phyloP scores from a whole-genome alignment of 345 rosid genomes.

The thale cress (Arabidopsis thaliana) region TAIR10.1 NC_003076.8:7668001-7668500 shows the following conservation, averaged over 20 bases:
- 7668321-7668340: slow-evolving; percentile 56
- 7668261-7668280: slow-evolving; percentile 61
- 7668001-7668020: slow-evolving; percentile 44
- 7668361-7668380: slow-evolving; percentile 95
- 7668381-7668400: slow-evolving; percentile 95
- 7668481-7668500: slow-evolving; percentile 50
- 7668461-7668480: slow-evolving; percentile 96
- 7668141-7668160: slow-evolving; percentile 41
- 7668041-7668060: slow-evolving; percentile 36
- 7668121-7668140: slow-evolving; percentile 14
- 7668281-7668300: slow-evolving; percentile 68
- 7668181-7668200: slow-evolving; percentile 27
- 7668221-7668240: slow-evolving; percentile 59
- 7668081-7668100: slow-evolving; percentile 54
- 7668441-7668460: slow-evolving; percentile 91
- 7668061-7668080: slow-evolving; percentile 29
- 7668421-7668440: slow-evolving; percentile 95
- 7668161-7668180: slow-evolving; percentile 44
- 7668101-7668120: slow-evolving; percentile 40
- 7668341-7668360: slow-evolving; percentile 96
- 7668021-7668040: slow-evolving; percentile 21
- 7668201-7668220: slow-evolving; percentile 10
- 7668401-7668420: slow-evolving; percentile 94
- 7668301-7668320: slow-evolving; percentile 57
- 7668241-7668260: slow-evolving; percentile 68